phyloP scores from a whole-genome alignment of 306 rosid species.

The Cicer pinnatifidum region DNA sequence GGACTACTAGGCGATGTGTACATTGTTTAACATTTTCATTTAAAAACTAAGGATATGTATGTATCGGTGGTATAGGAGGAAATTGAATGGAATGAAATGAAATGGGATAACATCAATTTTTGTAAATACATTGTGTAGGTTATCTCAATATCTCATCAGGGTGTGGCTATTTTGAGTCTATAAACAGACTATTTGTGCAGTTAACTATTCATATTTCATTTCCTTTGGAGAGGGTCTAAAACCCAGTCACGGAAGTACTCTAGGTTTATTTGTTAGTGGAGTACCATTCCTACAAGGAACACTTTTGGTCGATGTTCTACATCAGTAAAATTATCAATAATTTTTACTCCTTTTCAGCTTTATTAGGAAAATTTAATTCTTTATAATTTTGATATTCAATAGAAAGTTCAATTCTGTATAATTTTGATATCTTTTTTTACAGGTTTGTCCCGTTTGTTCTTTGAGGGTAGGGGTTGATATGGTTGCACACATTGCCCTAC shows the following conservation, averaged over 20 bases:
- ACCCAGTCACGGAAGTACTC: not conserved
- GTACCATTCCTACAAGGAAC: conserved; percentile 8
- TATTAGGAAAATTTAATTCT: conserved; percentile 18
- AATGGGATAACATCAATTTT: too few species aligned
- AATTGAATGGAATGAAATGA: too few species aligned
- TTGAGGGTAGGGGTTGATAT: conserved; percentile 86
- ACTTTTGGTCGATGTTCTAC: conserved; percentile 1
- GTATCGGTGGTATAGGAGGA: too few species aligned
- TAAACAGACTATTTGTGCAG: not conserved
- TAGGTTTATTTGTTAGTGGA: not conserved
- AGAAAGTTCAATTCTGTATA: conserved; percentile 14
- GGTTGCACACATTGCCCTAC: conserved; percentile 87
- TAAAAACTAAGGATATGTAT: not conserved
- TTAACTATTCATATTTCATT: not conserved
- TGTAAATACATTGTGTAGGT: not conserved
- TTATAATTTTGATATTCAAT: conserved; percentile 9
- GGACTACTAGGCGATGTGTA: not conserved
- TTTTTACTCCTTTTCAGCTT: conserved; percentile 7
- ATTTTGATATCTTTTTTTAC: conserved; percentile 39
- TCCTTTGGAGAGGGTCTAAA: not conserved
- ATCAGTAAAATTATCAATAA: not conserved
- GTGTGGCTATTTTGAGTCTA: conserved; percentile 9
- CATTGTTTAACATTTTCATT: not conserved
- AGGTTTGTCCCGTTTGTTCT: conserved; percentile 89
- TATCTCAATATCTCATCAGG: not conserved